phyloP scores from a whole-genome alignment of 208 protist species.

The Kentomonas sorsogonicus region DNA sequence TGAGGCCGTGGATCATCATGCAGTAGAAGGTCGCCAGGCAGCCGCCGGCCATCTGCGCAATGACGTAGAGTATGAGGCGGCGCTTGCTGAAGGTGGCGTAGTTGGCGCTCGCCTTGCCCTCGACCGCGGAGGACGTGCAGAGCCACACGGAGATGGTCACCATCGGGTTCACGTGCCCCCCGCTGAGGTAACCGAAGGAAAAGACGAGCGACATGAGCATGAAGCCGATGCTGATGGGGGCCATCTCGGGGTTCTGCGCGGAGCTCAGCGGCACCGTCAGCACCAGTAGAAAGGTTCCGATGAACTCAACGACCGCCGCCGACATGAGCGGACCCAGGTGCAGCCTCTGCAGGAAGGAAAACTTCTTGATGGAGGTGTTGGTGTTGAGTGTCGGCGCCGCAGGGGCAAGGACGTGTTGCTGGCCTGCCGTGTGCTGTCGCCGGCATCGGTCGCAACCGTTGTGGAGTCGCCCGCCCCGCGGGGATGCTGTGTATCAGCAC shows the following conservation, averaged over 20 bases:
- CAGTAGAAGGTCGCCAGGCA: constrained; percentile 49
- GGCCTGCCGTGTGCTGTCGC: too few species aligned
- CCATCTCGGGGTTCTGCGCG: constrained; percentile 62
- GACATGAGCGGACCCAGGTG: constrained; percentile 60
- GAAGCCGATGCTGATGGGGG: constrained; percentile 65
- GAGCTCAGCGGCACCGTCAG: constrained; percentile 63
- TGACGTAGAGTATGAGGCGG: constrained; percentile 57
- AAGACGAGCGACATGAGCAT: constrained; percentile 74
- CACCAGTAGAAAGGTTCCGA: constrained; percentile 75
- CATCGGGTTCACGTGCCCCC: constrained; percentile 79
- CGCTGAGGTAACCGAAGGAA: constrained; percentile 77
- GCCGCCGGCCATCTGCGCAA: constrained; percentile 70
- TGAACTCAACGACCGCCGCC: constrained; percentile 70
- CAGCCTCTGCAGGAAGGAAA: constrained; percentile 45
- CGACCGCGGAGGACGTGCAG: constrained; percentile 25
- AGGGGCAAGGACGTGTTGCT: too few species aligned
- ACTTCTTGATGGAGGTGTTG: constrained; percentile 29
- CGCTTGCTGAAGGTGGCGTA: constrained; percentile 45
- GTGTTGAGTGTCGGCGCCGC: too few species aligned
- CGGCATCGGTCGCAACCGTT: too few species aligned
- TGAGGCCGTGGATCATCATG: constrained; percentile 52
- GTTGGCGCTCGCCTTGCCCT: constrained; percentile 11
- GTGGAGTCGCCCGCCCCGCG: too few species aligned
- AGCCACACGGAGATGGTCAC: constrained; percentile 77
- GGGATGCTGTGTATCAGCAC: too few species aligned